phyloP scores from a whole-genome alignment of 306 rosid genomes.

The Leucaena leucocephala region DNA sequence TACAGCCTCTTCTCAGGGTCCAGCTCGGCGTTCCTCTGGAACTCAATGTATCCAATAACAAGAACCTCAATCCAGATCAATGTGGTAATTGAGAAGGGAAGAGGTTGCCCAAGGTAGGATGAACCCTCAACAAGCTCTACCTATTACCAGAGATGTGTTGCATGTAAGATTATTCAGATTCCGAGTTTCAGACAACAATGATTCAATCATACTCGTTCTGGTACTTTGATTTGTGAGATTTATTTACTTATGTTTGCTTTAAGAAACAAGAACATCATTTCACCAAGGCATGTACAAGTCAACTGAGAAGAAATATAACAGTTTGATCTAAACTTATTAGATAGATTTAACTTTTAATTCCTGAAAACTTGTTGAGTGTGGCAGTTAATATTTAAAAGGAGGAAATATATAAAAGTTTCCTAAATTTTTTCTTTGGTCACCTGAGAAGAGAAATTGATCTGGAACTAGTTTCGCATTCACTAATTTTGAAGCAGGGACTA shows the following conservation, averaged over 20 bases:
- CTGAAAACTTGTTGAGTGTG: neutral
- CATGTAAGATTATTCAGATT: neutral
- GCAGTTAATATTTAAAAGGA: neutral
- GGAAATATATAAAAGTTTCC: neutral
- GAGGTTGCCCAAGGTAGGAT: constrained; percentile 92
- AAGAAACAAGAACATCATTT: too few species aligned
- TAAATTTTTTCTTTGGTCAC: neutral
- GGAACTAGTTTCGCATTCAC: neutral
- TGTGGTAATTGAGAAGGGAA: constrained; percentile 78
- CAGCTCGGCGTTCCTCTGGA: constrained; percentile 87
- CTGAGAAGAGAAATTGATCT: neutral
- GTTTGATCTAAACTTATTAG: neutral
- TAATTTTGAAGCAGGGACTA: neutral
- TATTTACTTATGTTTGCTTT: neutral
- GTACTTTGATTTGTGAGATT: neutral
- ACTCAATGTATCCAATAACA: constrained; percentile 89
- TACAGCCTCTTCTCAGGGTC: constrained; percentile 92
- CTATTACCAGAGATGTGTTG: constrained; percentile 39
- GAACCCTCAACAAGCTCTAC: constrained; percentile 94
- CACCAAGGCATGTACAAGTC: too few species aligned
- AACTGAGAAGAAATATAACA: neutral
- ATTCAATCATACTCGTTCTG: neutral
- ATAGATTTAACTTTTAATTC: neutral
- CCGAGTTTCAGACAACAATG: neutral
- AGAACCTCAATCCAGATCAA: constrained; percentile 91